Base-by-base conservation (phyloP, 768 basidiomycete species). In the Xerocomus spinulosus region DNA sequence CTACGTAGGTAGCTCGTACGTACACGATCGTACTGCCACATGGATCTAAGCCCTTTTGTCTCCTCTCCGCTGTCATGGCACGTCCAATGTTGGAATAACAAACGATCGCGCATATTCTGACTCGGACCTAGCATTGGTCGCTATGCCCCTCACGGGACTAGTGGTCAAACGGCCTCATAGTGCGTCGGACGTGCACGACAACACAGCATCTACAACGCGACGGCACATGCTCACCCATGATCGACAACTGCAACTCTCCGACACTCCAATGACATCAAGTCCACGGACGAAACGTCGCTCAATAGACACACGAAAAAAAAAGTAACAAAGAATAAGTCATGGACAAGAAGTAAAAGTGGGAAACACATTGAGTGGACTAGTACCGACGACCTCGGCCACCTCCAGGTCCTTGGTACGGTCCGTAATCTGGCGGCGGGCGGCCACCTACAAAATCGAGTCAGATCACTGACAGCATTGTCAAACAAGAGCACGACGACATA, bases 401-500 rank as follows among this genome's bases (percentile, higher is more conserved):
- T 48, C 71, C 72, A 2, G 87, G 89, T n/a, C 87, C 87, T 62
- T 84, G 83, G 56, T 91, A 91, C 15, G 89, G 89, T 9, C 88
- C 82, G 54, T 91, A 92, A 69, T 92, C 88, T 33, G 88, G 89
- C 17, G 89, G 87, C 23, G 88, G 88, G 26, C 88, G 77, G 13
- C 82, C 84, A 51, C 73, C 83, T 77, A 56, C 32, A 34, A 38
- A 44, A 48, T 9, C 20, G 9, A 42, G 44, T 56, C 49, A 55
- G 43, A 20, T 35, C 23, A 21, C 14, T 26, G 15, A 43, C 39
- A 43, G 37, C 21, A 48, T n/a, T 17, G 20, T 39, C 39, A 9
- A 13, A 30, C 15, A n/a, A 28, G 29, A 43, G 35, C 47, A 9
- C 36, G 23, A 43, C 43, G 28, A 39, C 43, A 17, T 42, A 63